Base-by-base conservation (phyloP, 2,329 filamentous ascomycete species). In the Plenodomus tracheiphilus region DNA sequence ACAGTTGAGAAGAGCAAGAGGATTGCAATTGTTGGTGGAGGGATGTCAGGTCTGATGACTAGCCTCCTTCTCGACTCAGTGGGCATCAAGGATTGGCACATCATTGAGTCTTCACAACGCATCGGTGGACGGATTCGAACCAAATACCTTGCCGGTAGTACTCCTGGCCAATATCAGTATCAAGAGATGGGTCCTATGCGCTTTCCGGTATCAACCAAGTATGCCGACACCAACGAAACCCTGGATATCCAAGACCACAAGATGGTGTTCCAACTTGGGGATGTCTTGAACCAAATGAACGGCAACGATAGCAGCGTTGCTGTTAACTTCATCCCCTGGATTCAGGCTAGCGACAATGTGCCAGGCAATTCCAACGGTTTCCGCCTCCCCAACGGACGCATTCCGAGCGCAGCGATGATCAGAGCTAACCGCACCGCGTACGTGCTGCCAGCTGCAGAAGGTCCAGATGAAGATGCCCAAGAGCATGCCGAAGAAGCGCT, bases 161-260 rank as follows among this genome's bases (percentile, higher is more conserved):
- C 76, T 0, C 81, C 83, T 0, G 79, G 80, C 17, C 77, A 86
- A 51, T 87, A 87, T 60, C 83, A 84, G 17, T 87, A 88, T 64
- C 84, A 87, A 59, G 85, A 87, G 62, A 80, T 81, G 81, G 85
- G 85, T 0, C 82, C 84, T 0, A 87, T 87, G 84, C 74, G 84
- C 2, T 83, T 87, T 55, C 85, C 85, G 0, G 74, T 81, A 15
- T 77, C 75, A 2, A 69, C 77, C 15, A 73, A 65, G 1, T 77
- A 81, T 53, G 64, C 77, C 2, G 74, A 74, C 21, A 76, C 77
- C n/a, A 83, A 84, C 53, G 75, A 81, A 58, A 85, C 80, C 0
- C 58, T 79, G 2, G 78, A 83, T 49, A 83, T 87, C 53, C 78
- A 79, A 8, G 85, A 87, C 56, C 84, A 86, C 60, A 77, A 82